These are phyloP conservation scores for Pharnaceum exiguum DNA, from an alignment of 148 eudicot species.

Conservation along the genomic window DNA sequence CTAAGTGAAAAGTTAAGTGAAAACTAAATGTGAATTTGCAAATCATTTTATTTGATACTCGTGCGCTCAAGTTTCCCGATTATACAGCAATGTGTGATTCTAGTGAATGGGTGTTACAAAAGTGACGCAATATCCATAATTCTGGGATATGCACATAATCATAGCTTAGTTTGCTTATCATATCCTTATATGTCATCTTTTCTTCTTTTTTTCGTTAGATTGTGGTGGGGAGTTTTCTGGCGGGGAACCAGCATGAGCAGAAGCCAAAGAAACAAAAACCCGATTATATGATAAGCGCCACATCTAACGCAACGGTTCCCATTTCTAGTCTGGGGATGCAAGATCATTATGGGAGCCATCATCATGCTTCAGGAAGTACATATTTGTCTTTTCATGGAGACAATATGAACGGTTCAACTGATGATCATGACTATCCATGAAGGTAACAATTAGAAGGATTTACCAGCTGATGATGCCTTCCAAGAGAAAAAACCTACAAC, in stretches of 20 bases:
- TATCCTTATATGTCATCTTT: not conserved
- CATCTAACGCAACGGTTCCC: constrained; percentile 43
- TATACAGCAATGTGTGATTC: too few species aligned
- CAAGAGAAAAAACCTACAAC: not conserved
- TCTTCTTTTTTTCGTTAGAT: constrained; percentile 39
- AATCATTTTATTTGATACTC: too few species aligned
- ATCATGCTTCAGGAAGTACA: constrained; percentile 24
- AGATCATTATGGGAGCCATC: constrained; percentile 32
- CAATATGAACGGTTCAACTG: constrained; percentile 49
- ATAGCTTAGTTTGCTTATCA: not conserved
- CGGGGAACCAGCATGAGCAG: constrained; percentile 81
- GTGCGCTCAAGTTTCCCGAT: too few species aligned
- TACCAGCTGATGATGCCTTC: not conserved
- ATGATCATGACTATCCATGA: constrained; percentile 41
- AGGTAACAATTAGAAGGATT: constrained; percentile 1
- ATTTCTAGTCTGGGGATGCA: constrained; percentile 42
- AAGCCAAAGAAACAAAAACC: constrained; percentile 70
- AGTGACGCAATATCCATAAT: too few species aligned
- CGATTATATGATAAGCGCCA: constrained; percentile 30
- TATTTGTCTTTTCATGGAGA: constrained; percentile 53
- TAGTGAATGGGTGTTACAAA: too few species aligned
- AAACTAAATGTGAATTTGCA: too few species aligned
- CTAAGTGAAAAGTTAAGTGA: not conserved
- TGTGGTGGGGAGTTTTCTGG: constrained; percentile 84
- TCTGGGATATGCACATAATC: too few species aligned